Evolutionary conservation across 2,329 filamentous ascomycete genomes (phyloP).

Genomic region (Trematosphaeria pertusa): DNA sequence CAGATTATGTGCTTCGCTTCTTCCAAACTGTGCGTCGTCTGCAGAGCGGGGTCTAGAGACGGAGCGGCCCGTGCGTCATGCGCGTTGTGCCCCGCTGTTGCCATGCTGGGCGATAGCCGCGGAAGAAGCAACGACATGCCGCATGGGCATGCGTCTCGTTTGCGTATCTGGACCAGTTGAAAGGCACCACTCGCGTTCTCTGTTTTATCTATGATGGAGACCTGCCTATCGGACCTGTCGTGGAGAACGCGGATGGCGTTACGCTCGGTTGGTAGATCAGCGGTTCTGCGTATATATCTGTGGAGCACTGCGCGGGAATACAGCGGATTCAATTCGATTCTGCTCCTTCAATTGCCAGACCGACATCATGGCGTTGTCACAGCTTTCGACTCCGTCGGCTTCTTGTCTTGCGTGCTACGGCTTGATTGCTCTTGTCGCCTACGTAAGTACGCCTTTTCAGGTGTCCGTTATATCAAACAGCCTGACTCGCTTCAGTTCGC

Average conservation of each 20-base stretch:
- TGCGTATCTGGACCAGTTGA: background rate
- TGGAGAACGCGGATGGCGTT: background rate
- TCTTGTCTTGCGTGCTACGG: background rate
- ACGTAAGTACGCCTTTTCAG: slow-evolving; percentile 5
- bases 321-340: background rate
- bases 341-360: background rate
- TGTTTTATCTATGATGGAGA: background rate
- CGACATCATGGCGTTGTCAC: background rate
- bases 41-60: background rate
- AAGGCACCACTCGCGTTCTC: background rate
- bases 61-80: background rate
- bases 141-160: slow-evolving; percentile 4
- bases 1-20: background rate
- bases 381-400: background rate
- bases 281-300: no score
- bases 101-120: slow-evolving; percentile 4
- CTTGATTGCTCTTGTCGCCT: slow-evolving; percentile 1
- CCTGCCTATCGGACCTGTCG: slow-evolving; percentile 2
- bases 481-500: slow-evolving; percentile 10
- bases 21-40: background rate
- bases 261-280: background rate
- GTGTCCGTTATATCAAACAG: background rate
- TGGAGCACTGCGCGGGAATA: background rate
- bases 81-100: background rate
- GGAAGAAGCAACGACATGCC: slow-evolving; percentile 1